Percentiles rank a stretch among this genome's conserved stretches.
Evolutionary conservation across 139 green algal genomes (phyloP).

Genomic region (Chlorella sp.): DNA sequence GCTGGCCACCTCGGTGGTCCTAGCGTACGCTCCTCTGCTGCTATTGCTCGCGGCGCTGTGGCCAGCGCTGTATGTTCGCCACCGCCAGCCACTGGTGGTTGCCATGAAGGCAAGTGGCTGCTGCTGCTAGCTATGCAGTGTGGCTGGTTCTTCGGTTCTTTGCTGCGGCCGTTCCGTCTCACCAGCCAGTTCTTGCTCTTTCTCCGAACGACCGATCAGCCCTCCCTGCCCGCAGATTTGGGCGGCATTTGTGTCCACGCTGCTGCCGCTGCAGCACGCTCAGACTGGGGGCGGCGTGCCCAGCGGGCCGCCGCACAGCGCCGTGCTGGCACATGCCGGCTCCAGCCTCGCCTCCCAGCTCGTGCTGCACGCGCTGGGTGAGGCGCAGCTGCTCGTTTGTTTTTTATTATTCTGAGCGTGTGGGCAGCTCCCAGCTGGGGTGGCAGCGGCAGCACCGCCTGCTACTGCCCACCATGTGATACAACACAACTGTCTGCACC

Average conservation of each 20-base stretch:
- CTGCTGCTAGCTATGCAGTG: too few relatives aligned
- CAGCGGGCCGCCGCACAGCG: background rate
- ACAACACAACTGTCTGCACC: too few relatives aligned
- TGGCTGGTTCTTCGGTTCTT: background rate
- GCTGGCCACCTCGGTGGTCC: background rate
- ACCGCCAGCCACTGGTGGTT: conserved; percentile 8
- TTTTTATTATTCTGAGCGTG: background rate
- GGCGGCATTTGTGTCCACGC: background rate
- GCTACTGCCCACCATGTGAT: too few relatives aligned
- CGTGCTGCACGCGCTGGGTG: background rate
- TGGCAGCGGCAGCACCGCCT: too few relatives aligned
- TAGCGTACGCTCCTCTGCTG: background rate
- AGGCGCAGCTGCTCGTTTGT: background rate
- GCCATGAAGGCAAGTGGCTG: background rate
- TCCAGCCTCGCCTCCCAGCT: background rate
- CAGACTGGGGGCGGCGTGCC: background rate
- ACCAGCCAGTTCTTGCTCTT: background rate
- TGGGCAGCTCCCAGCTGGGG: background rate
- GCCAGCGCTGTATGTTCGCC: background rate
- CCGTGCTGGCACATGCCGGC: background rate
- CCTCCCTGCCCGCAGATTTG: background rate
- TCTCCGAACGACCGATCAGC: too few relatives aligned
- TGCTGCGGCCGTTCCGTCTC: background rate
- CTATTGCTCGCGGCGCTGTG: background rate
- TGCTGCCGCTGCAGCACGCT: background rate